These are phyloP conservation scores for Pleurotus pulmonarius DNA, from an alignment of 768 basidiomycete species.

Conservation along the genomic window DNA sequence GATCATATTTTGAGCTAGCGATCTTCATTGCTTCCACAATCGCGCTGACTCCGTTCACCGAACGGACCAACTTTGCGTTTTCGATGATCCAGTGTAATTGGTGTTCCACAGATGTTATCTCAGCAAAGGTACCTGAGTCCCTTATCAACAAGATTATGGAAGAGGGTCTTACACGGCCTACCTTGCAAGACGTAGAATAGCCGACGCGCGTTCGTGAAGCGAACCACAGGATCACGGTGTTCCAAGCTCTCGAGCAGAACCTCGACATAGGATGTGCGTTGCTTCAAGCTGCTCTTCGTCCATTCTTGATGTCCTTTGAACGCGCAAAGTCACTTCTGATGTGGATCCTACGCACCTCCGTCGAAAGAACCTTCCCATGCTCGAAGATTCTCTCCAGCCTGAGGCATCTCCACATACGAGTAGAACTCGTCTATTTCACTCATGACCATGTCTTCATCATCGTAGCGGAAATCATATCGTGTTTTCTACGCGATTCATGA, in stretches of 20 bases:
- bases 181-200: slow-evolving; percentile 94
- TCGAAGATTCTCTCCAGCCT: slow-evolving; percentile 81
- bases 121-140: slow-evolving; percentile 76
- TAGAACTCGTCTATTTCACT: slow-evolving; percentile 98
- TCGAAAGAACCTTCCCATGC: slow-evolving; percentile 85
- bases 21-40: slow-evolving; percentile 90
- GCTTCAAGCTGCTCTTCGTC: slow-evolving; percentile 60
- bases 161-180: slow-evolving; percentile 21
- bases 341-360: slow-evolving; percentile 49
- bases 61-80: slow-evolving; percentile 83
- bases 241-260: slow-evolving; percentile 84
- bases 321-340: slow-evolving; percentile 1
- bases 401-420: slow-evolving; percentile 92
- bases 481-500: slow-evolving; percentile 56
- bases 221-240: slow-evolving; percentile 77
- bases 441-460: slow-evolving; percentile 94
- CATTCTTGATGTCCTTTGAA: slow-evolving; percentile 50
- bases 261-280: slow-evolving; percentile 73
- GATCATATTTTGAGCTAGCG: slow-evolving; percentile 82
- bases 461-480: slow-evolving; percentile 89
- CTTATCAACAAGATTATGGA: slow-evolving; percentile 6
- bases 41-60: slow-evolving; percentile 76
- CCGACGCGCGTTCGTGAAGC: slow-evolving; percentile 83
- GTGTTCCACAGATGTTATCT: slow-evolving; percentile 88
- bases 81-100: slow-evolving; percentile 96